Conservation (phyloP, 2,329 filamentous ascomycete genomes). For the Microcyclospora pomicola region DNA sequence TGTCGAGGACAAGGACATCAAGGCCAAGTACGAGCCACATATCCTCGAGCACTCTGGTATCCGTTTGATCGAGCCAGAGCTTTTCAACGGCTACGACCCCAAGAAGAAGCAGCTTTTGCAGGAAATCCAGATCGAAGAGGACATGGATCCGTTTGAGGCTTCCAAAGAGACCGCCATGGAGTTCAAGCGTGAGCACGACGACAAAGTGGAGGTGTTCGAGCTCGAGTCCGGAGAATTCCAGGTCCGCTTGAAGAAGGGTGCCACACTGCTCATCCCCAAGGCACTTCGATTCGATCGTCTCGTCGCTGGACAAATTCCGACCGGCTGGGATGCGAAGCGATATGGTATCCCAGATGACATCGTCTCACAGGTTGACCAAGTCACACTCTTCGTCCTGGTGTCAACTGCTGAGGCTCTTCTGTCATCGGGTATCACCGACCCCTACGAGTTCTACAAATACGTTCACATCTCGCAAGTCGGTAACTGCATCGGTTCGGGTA, state of each 20-base stretch:
- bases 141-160: conserved; percentile 90
- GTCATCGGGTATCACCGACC: conserved; percentile 89
- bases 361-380: conserved; percentile 91
- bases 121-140: conserved; percentile 93
- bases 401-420: conserved; percentile 85
- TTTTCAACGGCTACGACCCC: conserved; percentile 93
- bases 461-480: conserved; percentile 95
- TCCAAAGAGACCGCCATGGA: conserved; percentile 96
- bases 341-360: conserved; percentile 97
- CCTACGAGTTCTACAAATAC: conserved; percentile 99
- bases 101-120: conserved; percentile 98
- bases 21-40: conserved; percentile 91
- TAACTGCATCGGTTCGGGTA: conserved; percentile 96
- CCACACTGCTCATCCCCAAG: conserved; percentile 89
- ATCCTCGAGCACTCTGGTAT: conserved; percentile 96
- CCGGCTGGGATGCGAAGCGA: conserved; percentile 90
- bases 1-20: conserved; percentile 95
- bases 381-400: conserved; percentile 88
- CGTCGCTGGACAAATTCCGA: conserved; percentile 91
- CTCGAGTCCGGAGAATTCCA: conserved; percentile 87
- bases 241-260: conserved; percentile 89
- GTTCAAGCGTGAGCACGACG: conserved; percentile 92
- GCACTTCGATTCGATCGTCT: conserved; percentile 93
- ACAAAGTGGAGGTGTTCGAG: conserved; percentile 96
- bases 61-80: conserved; percentile 89